Base-by-base conservation (phyloP, 108 stramenopile genomes). In the Asterionellopsis glacialis region DNA sequence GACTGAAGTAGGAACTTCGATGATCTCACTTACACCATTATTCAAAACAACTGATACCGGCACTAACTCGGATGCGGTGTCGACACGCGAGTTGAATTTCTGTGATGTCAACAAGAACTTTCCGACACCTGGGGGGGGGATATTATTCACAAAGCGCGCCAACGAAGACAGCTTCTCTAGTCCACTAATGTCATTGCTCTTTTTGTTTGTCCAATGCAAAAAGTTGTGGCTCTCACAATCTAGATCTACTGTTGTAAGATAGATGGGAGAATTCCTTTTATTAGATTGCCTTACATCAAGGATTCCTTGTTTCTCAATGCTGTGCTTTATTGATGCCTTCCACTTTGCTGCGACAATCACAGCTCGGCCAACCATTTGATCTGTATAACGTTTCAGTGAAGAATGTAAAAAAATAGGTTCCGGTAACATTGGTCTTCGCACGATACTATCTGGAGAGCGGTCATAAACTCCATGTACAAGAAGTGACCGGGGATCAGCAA, bases 401-500 rank as follows among this genome's bases (percentile, higher is more conserved):
- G 49, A 1, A 43, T 64, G 64, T 52, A 58, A 66, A 51, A 53
- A 71, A 12, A 48, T 40, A 51, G 43, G 44, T 18, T 16, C 27
- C 2, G 70, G 58, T 15, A 52, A 11, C 27, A 45, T 58, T 14
- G 78, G 75, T 21, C 80, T 52, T n/a, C 85, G 70, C 39, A 70
- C 63, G 6, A 87, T 47, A 0, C 70, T 66, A 19, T 82, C 85
- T 18, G 82, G 76, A 49, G 63, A 74, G 57, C 82, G 70, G 67
- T 87, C 82, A 44, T 69, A 87, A 10, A 87, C 58, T 18, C 85
- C 85, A 55, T 81, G 80, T 1, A 72, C 63, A 21, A 74, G 49
- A 3, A 87, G 47, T 2, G 74, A 67, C 49, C 69, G 64, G 15
- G 85, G 82, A 60, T 76, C 75, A 26, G 55, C 52, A 1, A 87